Evolutionary conservation across 1,139 yeast species (phyloP).

Genomic region (Sugiyamaella sp.): DNA sequence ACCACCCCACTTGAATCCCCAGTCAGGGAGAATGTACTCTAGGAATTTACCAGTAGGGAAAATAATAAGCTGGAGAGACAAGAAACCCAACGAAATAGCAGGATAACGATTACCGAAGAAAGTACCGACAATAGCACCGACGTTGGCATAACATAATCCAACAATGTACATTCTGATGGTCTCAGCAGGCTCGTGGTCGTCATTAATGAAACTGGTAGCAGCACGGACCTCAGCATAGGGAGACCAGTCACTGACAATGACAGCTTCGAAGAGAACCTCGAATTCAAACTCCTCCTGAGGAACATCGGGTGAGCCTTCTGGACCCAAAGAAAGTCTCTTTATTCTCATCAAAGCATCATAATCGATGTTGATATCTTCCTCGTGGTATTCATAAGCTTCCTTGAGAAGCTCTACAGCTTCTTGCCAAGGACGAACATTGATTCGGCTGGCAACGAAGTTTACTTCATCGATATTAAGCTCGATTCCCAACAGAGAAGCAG

Average conservation of each 20-base stretch:
- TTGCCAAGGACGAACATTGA: conserved; percentile 13
- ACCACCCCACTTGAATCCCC: conserved; percentile 49
- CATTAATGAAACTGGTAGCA: conserved; percentile 51
- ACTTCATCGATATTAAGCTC: conserved; percentile 17
- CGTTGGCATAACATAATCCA: conserved; percentile 32
- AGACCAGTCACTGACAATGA: conserved; percentile 49
- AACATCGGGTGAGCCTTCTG: conserved; percentile 24
- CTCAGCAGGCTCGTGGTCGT: conserved; percentile 48
- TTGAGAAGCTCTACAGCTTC: conserved; percentile 46
- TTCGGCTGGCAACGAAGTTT: conserved; percentile 15
- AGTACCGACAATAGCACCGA: conserved; percentile 56
- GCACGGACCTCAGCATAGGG: conserved; percentile 56
- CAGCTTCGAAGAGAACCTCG: conserved; percentile 45
- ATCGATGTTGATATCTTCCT: conserved; percentile 53
- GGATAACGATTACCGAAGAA: conserved; percentile 59
- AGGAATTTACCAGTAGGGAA: conserved; percentile 29
- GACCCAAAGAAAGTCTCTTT: conserved; percentile 33
- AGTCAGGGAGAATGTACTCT: conserved; percentile 49
- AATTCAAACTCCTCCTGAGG: conserved; percentile 40
- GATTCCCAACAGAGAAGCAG: conserved; percentile 18
- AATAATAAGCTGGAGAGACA: conserved; percentile 48
- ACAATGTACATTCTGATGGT: conserved; percentile 54
- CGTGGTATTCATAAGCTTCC: conserved; percentile 48
- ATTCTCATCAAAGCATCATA: conserved; percentile 32
- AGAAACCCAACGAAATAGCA: conserved; percentile 50